Evolutionary conservation across 805 yeast species (phyloP).

Genomic region (Metschnikowia aberdeeniae): DNA sequence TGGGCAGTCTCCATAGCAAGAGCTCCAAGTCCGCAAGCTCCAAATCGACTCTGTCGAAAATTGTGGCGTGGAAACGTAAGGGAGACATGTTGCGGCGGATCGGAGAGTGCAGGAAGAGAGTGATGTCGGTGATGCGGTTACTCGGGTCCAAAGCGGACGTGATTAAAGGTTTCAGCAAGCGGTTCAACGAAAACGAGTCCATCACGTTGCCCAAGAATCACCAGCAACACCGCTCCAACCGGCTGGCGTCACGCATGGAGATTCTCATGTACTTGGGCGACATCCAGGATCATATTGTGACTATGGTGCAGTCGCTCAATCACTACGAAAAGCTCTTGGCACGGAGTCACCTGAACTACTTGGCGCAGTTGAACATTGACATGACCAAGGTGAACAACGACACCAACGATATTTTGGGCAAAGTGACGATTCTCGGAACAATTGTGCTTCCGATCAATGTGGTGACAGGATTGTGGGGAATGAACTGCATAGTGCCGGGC

Average conservation of each 20-base stretch:
- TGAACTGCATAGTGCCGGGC: constrained; percentile 97
- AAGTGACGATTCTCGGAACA: constrained; percentile 90
- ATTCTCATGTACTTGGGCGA: constrained; percentile 95
- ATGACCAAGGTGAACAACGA: constrained; percentile 97
- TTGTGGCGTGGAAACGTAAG: constrained; percentile 72
- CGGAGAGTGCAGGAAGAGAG: constrained; percentile 92
- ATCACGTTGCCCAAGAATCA: constrained; percentile 4
- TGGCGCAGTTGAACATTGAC: constrained; percentile 95
- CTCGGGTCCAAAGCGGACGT: constrained; percentile 95
- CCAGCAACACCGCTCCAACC: constrained; percentile 9
- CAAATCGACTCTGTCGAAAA: constrained; percentile 47
- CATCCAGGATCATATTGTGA: constrained; percentile 95
- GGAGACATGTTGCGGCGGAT: constrained; percentile 94
- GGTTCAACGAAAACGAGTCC: constrained; percentile 64
- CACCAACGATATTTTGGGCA: constrained; percentile 93
- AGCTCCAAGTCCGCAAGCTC: constrained; percentile 18
- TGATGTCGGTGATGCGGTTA: constrained; percentile 82
- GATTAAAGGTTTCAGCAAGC: constrained; percentile 89
- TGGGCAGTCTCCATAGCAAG: constrained; percentile 9
- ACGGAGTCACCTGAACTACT: constrained; percentile 90
- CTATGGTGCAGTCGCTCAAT: constrained; percentile 93
- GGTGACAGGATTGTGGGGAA: constrained; percentile 97
- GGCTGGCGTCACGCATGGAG: constrained; percentile 58
- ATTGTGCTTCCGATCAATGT: constrained; percentile 93
- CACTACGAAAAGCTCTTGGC: constrained; percentile 94